Percentiles rank a stretch among this genome's conserved stretches.
Conservation (phyloP, 768 basidiomycete species). For the Asterophora lycoperdoides region DNA sequence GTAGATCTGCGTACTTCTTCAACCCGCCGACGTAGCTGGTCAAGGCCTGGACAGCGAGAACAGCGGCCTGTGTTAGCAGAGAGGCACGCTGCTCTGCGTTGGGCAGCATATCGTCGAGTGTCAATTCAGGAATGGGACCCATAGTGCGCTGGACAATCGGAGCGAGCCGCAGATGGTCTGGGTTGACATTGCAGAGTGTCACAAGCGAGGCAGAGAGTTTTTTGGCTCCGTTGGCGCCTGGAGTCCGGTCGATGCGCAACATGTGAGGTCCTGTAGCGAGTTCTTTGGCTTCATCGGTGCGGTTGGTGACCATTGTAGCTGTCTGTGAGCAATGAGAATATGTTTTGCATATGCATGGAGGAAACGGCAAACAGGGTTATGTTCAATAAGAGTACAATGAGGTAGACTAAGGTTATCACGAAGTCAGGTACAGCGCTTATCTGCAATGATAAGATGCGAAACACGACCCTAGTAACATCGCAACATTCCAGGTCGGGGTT, state of each 20-base stretch:
- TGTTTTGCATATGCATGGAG: background rate
- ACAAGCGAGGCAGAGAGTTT: background rate
- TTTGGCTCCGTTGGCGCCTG: background rate
- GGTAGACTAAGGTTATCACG: no score
- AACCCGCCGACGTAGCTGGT: background rate
- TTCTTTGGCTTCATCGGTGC: background rate
- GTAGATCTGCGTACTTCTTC: background rate
- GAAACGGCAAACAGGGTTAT: background rate
- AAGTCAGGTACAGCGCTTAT: no score
- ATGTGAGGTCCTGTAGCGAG: background rate
- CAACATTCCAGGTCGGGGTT: no score
- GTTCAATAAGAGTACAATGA: no score
- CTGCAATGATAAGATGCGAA: no score
- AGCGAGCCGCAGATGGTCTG: background rate
- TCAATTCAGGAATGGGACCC: no score
- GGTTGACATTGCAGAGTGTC: background rate
- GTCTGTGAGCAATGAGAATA: background rate
- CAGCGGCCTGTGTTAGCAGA: background rate
- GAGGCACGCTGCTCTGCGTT: constrained; percentile 1
- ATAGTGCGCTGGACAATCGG: background rate
- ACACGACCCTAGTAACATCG: no score
- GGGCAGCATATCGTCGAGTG: background rate
- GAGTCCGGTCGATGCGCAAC: background rate
- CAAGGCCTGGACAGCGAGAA: background rate
- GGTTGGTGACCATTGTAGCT: background rate